These are phyloP conservation scores for Uncinocarpus reesii DNA, from an alignment of 2,329 filamentous ascomycete species.

Conservation along the genomic window DNA sequence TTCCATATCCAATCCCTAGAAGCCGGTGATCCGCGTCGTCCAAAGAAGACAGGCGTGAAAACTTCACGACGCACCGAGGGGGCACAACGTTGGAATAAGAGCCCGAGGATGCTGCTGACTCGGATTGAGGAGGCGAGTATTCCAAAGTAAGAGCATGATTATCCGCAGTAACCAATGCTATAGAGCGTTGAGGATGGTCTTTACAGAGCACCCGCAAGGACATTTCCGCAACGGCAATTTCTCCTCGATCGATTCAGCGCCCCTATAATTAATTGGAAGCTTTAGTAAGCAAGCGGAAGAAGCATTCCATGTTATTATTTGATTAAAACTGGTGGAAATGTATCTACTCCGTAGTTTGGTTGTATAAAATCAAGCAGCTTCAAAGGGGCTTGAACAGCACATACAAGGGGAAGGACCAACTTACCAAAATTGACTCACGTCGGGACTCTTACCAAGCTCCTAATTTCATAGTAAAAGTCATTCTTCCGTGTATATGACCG, in stretches of 20 bases:
- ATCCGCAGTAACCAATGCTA: constrained; percentile 65
- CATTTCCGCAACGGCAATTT: too few relatives aligned
- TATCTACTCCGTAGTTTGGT: too few relatives aligned
- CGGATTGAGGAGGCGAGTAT: constrained; percentile 58
- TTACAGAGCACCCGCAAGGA: constrained; percentile 72
- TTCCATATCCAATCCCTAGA: constrained; percentile 71
- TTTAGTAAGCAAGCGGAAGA: background rate
- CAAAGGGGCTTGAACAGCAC: too few relatives aligned
- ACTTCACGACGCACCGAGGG: constrained; percentile 78
- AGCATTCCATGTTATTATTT: too few relatives aligned
- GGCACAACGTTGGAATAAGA: constrained; percentile 28
- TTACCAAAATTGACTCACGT: too few relatives aligned
- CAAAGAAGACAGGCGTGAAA: constrained; percentile 53
- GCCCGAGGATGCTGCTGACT: constrained; percentile 40
- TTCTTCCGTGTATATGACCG: too few relatives aligned
- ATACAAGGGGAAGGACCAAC: too few relatives aligned
- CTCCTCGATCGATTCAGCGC: too few relatives aligned
- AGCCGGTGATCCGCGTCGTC: constrained; percentile 67
- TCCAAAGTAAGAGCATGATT: constrained; percentile 76
- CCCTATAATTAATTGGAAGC: background rate
- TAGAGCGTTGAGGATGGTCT: constrained; percentile 76
- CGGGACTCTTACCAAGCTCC: too few relatives aligned
- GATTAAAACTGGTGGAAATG: too few relatives aligned
- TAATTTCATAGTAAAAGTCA: too few relatives aligned
- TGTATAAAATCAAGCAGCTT: too few relatives aligned